These are phyloP conservation scores for Stemphylium lycopersici DNA, from an alignment of 2,329 filamentous ascomycete genomes.

Conservation along the genomic window DNA sequence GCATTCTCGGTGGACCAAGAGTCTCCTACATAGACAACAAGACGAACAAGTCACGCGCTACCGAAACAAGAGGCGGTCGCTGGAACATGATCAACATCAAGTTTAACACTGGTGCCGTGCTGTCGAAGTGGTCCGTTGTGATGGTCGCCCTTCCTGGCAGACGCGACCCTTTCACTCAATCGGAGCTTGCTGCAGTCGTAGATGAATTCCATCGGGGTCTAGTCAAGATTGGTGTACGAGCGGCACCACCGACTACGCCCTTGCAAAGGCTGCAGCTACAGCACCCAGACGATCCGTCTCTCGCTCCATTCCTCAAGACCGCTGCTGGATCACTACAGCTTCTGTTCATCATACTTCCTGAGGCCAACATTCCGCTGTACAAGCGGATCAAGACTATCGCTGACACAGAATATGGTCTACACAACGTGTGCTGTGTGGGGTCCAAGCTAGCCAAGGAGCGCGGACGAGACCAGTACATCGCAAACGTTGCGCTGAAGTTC, in stretches of 20 bases:
- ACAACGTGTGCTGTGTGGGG: slow-evolving; percentile 30
- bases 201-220: slow-evolving; percentile 18
- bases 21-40: slow-evolving; percentile 60
- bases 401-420: slow-evolving; percentile 28
- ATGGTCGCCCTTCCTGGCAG: slow-evolving; percentile 12
- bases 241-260: neutral
- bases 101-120: slow-evolving; percentile 16
- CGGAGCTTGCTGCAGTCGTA: slow-evolving; percentile 6
- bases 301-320: slow-evolving; percentile 4
- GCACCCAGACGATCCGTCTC: slow-evolving; percentile 9
- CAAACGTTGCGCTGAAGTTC: slow-evolving; percentile 63
- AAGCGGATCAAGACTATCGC: slow-evolving; percentile 32
- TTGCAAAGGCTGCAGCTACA: slow-evolving; percentile 10
- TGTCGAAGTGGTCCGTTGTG: slow-evolving; percentile 21
- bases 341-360: slow-evolving; percentile 27
- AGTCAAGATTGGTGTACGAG: slow-evolving; percentile 16
- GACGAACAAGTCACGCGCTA: slow-evolving; percentile 6
- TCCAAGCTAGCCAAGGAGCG: slow-evolving; percentile 47
- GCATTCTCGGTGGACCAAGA: slow-evolving; percentile 65
- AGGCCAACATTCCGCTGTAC: slow-evolving; percentile 24
- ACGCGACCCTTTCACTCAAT: slow-evolving; percentile 12
- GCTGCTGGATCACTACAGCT: slow-evolving; percentile 10
- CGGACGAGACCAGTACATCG: slow-evolving; percentile 47
- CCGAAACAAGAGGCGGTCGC: slow-evolving; percentile 56
- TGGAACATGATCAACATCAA: slow-evolving; percentile 57